Conservation (phyloP, 331 rosid genomes). For the Arachis monticola region DNA sequence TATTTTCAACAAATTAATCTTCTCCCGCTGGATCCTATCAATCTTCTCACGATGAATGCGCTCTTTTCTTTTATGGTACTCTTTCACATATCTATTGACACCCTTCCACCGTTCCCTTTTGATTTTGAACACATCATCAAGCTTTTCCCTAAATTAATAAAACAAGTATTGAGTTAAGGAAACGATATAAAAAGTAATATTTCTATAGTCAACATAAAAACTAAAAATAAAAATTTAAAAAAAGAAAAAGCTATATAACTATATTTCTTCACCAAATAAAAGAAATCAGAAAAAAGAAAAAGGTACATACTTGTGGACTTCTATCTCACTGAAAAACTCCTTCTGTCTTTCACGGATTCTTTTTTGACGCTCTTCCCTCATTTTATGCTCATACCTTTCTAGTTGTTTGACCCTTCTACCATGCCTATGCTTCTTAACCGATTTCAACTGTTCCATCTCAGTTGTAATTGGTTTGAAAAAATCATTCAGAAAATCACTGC, state of each 20-base stretch:
- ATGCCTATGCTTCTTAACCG: constrained; percentile 87
- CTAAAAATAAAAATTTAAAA: too few relatives aligned
- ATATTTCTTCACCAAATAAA: not conserved
- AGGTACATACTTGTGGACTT: constrained; percentile 91
- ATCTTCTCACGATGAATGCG: constrained; percentile 98
- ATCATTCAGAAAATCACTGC: constrained; percentile 91
- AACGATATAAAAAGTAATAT: not conserved
- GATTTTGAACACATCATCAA: constrained; percentile 88
- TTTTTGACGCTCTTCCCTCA: constrained; percentile 99
- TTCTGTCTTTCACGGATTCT: constrained; percentile 97
- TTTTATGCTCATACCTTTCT: constrained; percentile 93
- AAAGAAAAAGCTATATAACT: too few relatives aligned
- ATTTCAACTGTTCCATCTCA: constrained; percentile 85
- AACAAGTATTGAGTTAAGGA: constrained; percentile 36
- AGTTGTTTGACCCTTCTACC: constrained; percentile 95
- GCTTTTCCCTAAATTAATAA: constrained; percentile 76
- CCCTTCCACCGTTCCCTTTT: constrained; percentile 95
- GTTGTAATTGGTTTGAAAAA: constrained; percentile 81
- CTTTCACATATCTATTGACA: constrained; percentile 88
- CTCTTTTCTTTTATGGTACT: constrained; percentile 96
- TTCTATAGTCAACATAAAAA: too few relatives aligned
- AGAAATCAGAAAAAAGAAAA: constrained; percentile 10
- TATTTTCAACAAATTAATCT: constrained; percentile 95
- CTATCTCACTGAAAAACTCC: constrained; percentile 94
- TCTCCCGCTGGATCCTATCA: constrained; percentile 98